Evolutionary conservation across 176 grass and related monocot species (phyloP).

Genomic region (Pharus latifolius): DNA sequence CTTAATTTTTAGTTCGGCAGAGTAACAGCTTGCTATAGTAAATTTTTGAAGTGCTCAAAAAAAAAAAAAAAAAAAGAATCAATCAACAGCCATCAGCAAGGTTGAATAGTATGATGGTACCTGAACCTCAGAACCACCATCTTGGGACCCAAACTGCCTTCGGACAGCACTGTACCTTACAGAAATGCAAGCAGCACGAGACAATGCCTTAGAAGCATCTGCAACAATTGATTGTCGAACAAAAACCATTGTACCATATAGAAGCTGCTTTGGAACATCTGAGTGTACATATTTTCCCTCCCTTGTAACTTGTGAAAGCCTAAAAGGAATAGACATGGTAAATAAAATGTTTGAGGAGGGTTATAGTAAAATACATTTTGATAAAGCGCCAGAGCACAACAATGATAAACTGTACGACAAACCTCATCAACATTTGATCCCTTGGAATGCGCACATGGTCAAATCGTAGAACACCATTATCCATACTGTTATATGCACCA

Average conservation of each 20-base stretch:
- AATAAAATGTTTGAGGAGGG: neutral
- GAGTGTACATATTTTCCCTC: constrained; percentile 89
- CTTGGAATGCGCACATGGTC: constrained; percentile 94
- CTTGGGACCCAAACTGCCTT: constrained; percentile 85
- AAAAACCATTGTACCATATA: constrained; percentile 96
- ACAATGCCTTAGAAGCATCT: constrained; percentile 90
- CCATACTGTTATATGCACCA: constrained; percentile 95
- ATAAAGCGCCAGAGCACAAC: neutral
- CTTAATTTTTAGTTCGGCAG: neutral
- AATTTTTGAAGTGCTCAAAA: neutral
- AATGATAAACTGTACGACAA: neutral
- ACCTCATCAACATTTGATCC: constrained; percentile 98
- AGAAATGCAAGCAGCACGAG: constrained; percentile 86
- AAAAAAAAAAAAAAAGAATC: neutral
- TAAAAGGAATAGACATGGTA: constrained; percentile 21
- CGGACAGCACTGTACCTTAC: constrained; percentile 84
- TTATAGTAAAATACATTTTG: neutral
- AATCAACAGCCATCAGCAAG: neutral
- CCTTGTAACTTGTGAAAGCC: constrained; percentile 93
- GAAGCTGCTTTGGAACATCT: constrained; percentile 82
- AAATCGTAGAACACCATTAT: constrained; percentile 91
- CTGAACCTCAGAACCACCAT: constrained; percentile 70
- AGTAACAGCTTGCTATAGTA: neutral
- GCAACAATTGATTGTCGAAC: constrained; percentile 86
- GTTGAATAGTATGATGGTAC: constrained; percentile 22